phyloP scores from a whole-genome alignment of 106 monocot species.

The Allium fistulosum region DNA sequence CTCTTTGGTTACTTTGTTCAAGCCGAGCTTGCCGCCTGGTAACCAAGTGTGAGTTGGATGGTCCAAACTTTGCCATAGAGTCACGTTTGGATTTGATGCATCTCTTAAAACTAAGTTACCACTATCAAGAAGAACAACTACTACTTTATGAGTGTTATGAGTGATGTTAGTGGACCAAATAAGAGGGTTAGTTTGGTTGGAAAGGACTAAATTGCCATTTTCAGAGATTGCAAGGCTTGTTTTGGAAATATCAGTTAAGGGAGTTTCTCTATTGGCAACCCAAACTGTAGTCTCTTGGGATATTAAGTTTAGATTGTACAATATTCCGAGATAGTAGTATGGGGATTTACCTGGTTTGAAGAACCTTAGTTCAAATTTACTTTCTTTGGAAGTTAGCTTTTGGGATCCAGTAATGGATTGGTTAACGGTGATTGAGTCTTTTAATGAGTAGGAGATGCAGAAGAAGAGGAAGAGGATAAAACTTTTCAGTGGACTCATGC shows the following conservation, averaged over 20 bases:
- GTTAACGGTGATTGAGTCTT: constrained; percentile 5
- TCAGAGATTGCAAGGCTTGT: constrained; percentile 17
- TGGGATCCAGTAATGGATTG: constrained; percentile 7
- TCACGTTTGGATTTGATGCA: constrained; percentile 1
- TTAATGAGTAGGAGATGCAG: background rate
- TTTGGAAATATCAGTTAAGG: constrained; percentile 9
- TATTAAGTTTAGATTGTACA: constrained; percentile 19
- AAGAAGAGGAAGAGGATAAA: background rate
- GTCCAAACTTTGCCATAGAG: constrained; percentile 36
- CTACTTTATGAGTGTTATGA: too few relatives aligned
- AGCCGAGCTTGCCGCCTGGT: constrained; percentile 22
- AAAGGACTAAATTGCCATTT: constrained; percentile 30
- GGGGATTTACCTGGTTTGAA: constrained; percentile 13
- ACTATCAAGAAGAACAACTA: constrained; percentile 2
- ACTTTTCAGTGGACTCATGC: too few relatives aligned
- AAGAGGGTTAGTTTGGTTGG: constrained; percentile 15
- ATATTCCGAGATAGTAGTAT: constrained; percentile 20
- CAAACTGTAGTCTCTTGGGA: constrained; percentile 24
- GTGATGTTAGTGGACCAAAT: constrained; percentile 41
- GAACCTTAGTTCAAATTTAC: constrained; percentile 18
- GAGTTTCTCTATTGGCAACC: constrained; percentile 34
- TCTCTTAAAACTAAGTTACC: constrained; percentile 38
- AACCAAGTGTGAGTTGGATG: constrained; percentile 38
- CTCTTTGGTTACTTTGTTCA: constrained; percentile 18
- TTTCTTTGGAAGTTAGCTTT: constrained; percentile 6